These are phyloP conservation scores for Ogataea wickerhamii DNA, from an alignment of 805 yeast genomes.

Conservation along the genomic window DNA sequence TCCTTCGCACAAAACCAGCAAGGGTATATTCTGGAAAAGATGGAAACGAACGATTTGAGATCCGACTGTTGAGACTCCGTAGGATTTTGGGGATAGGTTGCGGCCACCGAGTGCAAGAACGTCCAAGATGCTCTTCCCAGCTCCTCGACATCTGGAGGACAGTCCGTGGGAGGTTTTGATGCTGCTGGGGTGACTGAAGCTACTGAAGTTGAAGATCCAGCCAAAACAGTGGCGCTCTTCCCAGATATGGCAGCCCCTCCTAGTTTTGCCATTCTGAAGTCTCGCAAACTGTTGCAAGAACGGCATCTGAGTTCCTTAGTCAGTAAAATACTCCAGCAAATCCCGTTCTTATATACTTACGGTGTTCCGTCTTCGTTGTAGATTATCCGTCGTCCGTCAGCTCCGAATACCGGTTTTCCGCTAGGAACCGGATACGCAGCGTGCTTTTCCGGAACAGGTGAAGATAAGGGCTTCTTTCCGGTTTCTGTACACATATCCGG, in stretches of 20 bases:
- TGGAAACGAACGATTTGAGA: constrained; percentile 60
- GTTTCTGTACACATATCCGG: no score
- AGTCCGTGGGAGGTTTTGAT: constrained; percentile 33
- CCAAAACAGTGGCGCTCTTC: constrained; percentile 13
- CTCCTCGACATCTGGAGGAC: constrained; percentile 83
- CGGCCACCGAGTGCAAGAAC: constrained; percentile 83
- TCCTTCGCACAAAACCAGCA: constrained; percentile 93
- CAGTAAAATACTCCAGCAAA: constrained; percentile 1
- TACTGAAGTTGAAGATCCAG: constrained; percentile 13
- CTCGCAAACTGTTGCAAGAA: constrained; percentile 76
- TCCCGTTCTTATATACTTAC: constrained; percentile 43
- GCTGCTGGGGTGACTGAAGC: constrained; percentile 20
- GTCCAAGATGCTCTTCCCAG: constrained; percentile 93
- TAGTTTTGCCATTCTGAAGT: constrained; percentile 57
- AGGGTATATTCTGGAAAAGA: constrained; percentile 82
- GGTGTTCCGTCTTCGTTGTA: constrained; percentile 92
- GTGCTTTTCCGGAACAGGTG: background rate
- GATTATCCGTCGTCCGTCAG: constrained; percentile 63
- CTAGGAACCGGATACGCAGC: constrained; percentile 7
- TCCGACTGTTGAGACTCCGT: constrained; percentile 59
- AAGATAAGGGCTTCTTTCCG: no score
- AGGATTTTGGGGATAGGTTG: constrained; percentile 77
- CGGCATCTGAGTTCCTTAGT: constrained; percentile 51
- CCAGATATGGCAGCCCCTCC: constrained; percentile 2
- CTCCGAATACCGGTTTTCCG: constrained; percentile 45